phyloP scores from a whole-genome alignment of 768 basidiomycete species.

The Hortiboletus campestris region DNA sequence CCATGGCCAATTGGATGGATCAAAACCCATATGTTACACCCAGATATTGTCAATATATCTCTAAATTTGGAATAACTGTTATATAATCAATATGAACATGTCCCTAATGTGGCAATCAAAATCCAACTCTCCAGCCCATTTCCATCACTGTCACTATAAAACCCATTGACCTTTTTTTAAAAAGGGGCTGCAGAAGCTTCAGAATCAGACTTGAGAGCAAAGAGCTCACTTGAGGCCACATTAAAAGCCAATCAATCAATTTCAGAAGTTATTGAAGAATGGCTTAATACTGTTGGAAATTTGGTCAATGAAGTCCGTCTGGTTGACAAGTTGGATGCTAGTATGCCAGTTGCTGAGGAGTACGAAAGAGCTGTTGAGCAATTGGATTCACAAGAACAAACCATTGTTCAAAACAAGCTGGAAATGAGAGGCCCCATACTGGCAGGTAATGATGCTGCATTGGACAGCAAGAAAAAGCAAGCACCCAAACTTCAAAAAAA shows the following conservation, averaged over 20 bases:
- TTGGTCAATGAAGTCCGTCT: slow-evolving; percentile 22
- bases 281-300: slow-evolving; percentile 26
- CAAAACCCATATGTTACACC: no score
- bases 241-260: slow-evolving; percentile 17
- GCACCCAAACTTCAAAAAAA: no score
- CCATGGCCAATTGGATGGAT: no score
- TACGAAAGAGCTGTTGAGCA: slow-evolving; percentile 19
- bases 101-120: no score
- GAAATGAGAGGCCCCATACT: not conserved
- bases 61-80: no score
- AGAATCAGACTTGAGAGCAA: slow-evolving; percentile 10
- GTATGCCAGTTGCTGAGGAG: slow-evolving; percentile 18
- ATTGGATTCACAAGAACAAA: not conserved
- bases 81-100: no score
- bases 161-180: slow-evolving; percentile 15
- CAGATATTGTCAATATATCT: no score
- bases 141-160: not conserved
- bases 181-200: slow-evolving; percentile 16
- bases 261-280: slow-evolving; percentile 17
- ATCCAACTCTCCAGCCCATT: no score
- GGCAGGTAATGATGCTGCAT: no score
- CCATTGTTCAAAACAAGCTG: slow-evolving; percentile 1
- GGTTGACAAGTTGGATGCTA: slow-evolving; percentile 21
- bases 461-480: no score
- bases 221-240: slow-evolving; percentile 6